Conservation (phyloP, 495 filamentous ascomycete species). For the Xylaria cubensis region DNA sequence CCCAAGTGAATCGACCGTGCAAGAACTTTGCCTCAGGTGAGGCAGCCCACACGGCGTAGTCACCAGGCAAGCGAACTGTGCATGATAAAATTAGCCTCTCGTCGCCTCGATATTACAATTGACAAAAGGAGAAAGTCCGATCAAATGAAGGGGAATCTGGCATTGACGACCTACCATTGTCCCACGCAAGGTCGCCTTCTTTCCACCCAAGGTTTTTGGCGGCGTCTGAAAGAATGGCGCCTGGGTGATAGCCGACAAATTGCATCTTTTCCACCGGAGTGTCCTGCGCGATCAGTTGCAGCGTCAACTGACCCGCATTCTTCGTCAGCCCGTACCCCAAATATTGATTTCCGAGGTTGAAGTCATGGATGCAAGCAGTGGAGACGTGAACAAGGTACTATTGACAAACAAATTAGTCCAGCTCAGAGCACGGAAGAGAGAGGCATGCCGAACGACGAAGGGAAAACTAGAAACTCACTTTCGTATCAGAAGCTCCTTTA, state of each 20-base stretch:
- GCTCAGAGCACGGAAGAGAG: not conserved
- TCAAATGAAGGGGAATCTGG: constrained; percentile 5
- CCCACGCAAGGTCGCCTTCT: constrained; percentile 36
- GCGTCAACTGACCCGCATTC: constrained; percentile 43
- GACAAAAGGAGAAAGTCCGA: too few relatives aligned
- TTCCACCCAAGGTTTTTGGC: constrained; percentile 30
- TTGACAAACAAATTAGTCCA: not conserved
- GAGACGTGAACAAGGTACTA: constrained; percentile 49
- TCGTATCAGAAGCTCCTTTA: constrained; percentile 15
- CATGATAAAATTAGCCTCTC: not conserved
- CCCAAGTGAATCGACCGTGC: constrained; percentile 56
- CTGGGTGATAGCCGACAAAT: constrained; percentile 54
- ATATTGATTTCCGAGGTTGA: constrained; percentile 6
- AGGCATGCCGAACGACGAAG: not conserved
- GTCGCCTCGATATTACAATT: not conserved
- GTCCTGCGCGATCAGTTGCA: constrained; percentile 48
- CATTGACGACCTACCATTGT: constrained; percentile 44
- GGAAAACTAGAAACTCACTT: not conserved
- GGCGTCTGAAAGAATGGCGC: constrained; percentile 43
- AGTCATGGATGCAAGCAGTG: constrained; percentile 38
- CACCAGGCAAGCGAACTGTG: constrained; percentile 50
- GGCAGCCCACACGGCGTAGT: constrained; percentile 59
- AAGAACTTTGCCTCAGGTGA: constrained; percentile 58
- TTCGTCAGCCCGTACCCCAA: constrained; percentile 47
- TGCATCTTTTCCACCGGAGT: constrained; percentile 43